A percentile compares a stretch with the other conserved stretches of the same genome.
phyloP scores from a whole-genome alignment of 176 grass and related monocot species.

The Microstegium vimineum region DNA sequence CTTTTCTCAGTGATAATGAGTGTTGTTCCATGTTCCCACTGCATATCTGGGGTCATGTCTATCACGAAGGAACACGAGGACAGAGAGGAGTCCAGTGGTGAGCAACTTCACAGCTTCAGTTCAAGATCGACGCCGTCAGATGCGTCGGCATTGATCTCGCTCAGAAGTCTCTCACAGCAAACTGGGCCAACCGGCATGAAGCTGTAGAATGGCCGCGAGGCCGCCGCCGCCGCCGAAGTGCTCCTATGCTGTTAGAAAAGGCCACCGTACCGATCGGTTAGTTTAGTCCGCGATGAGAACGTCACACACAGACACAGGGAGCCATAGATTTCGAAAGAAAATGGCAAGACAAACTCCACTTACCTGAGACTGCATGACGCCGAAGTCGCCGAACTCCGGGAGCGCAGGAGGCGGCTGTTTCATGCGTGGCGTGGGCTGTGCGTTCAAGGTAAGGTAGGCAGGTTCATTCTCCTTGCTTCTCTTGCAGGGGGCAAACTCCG shows the following conservation, averaged over 20 bases:
- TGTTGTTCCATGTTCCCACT: neutral
- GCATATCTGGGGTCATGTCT: neutral
- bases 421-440: too few relatives aligned
- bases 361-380: conserved; percentile 38
- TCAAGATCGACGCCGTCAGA: conserved; percentile 58
- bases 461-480: too few relatives aligned
- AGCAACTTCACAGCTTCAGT: conserved; percentile 57
- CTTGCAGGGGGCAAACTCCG: too few relatives aligned
- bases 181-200: conserved; percentile 51
- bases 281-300: conserved; percentile 6
- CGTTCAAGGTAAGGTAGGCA: too few relatives aligned
- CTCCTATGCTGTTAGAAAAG: neutral
- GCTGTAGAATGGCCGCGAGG: conserved; percentile 46
- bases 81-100: neutral
- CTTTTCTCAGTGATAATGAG: neutral
- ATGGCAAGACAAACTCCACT: conserved; percentile 28
- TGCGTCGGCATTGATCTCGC: conserved; percentile 22
- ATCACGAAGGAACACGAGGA: neutral
- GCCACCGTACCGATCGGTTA: neutral
- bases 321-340: conserved; percentile 11
- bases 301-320: neutral
- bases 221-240: conserved; percentile 6
- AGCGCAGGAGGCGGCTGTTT: too few relatives aligned
- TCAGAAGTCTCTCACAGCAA: conserved; percentile 27
- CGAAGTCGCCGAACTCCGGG: conserved; percentile 35